A percentile compares a stretch with the other conserved stretches of the same genome.
Conservation (phyloP, 176 grass and related monocot genomes). For the Lolium rigidum region DNA sequence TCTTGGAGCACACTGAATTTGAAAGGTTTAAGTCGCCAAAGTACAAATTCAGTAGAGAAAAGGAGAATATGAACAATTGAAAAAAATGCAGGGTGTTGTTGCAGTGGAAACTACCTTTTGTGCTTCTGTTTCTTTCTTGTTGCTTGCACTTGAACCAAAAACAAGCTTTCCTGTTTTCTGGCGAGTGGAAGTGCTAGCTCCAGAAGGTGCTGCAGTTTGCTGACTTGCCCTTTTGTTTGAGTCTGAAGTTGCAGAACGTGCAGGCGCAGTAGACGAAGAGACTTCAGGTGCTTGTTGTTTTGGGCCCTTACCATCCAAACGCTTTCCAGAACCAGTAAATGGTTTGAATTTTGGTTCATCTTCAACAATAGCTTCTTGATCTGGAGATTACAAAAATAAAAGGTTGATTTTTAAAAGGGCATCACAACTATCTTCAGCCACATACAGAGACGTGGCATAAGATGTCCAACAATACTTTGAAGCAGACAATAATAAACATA, state of each 20-base stretch:
- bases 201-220: slow-evolving; percentile 41
- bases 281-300: slow-evolving; percentile 40
- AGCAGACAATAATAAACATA: background rate
- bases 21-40: background rate
- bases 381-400: slow-evolving; percentile 2
- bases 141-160: slow-evolving; percentile 70
- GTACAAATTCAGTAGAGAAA: background rate
- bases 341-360: slow-evolving; percentile 70
- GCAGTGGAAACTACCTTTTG: slow-evolving; percentile 57
- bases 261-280: slow-evolving; percentile 4
- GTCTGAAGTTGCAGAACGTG: slow-evolving; percentile 32
- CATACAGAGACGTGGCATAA: background rate
- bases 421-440: background rate
- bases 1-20: background rate
- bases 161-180: slow-evolving; percentile 79
- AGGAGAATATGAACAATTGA: background rate
- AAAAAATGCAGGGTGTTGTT: background rate
- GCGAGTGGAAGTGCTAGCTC: slow-evolving; percentile 41
- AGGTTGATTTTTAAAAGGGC: background rate
- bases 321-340: slow-evolving; percentile 69
- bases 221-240: slow-evolving; percentile 58
- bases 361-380: slow-evolving; percentile 42
- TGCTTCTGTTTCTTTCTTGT: slow-evolving; percentile 48
- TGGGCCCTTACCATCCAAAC: slow-evolving; percentile 70
- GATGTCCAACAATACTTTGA: slow-evolving; percentile 4